Conservation (phyloP, 2,329 filamentous ascomycete species). For the Trichoderma atrobrunneum region DNA sequence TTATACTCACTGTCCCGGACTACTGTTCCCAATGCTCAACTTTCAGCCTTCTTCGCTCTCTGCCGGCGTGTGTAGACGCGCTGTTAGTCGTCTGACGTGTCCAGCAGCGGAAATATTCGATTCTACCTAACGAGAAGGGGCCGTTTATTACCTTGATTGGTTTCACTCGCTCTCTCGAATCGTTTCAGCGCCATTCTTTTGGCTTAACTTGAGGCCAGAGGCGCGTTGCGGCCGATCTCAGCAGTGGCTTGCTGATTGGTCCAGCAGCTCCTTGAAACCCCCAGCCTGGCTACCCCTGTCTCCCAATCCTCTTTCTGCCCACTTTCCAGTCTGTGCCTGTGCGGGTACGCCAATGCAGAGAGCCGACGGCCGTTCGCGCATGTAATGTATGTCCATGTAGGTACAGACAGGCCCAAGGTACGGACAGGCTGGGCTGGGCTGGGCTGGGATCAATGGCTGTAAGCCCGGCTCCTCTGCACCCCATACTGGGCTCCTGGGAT, state of each 20-base stretch:
- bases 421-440: background rate
- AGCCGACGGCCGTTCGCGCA: constrained; percentile 11
- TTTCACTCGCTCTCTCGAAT: constrained; percentile 14
- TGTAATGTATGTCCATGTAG: background rate
- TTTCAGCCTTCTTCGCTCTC: constrained; percentile 10
- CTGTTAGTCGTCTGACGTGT: constrained; percentile 5
- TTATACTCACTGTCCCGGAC: too few relatives aligned
- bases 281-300: constrained; percentile 13
- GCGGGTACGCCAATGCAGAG: constrained; percentile 18
- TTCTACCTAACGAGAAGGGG: background rate
- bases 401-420: background rate
- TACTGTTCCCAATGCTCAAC: background rate
- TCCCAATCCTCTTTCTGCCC: constrained; percentile 5
- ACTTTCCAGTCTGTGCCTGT: constrained; percentile 13
- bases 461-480: constrained; percentile 11
- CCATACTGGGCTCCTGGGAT: constrained; percentile 17
- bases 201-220: constrained; percentile 11
- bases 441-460: background rate
- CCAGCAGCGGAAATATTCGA: background rate
- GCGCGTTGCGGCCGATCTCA: constrained; percentile 14
- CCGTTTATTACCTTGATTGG: constrained; percentile 14
- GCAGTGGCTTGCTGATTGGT: constrained; percentile 13
- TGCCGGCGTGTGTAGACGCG: background rate
- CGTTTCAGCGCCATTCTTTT: constrained; percentile 16
- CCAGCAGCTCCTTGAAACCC: constrained; percentile 18